Evolutionary conservation across 345 rosid genomes (phyloP), one percentile per base, ranked within the genome.

Genomic region (Eucalyptus polybractea): DNA sequence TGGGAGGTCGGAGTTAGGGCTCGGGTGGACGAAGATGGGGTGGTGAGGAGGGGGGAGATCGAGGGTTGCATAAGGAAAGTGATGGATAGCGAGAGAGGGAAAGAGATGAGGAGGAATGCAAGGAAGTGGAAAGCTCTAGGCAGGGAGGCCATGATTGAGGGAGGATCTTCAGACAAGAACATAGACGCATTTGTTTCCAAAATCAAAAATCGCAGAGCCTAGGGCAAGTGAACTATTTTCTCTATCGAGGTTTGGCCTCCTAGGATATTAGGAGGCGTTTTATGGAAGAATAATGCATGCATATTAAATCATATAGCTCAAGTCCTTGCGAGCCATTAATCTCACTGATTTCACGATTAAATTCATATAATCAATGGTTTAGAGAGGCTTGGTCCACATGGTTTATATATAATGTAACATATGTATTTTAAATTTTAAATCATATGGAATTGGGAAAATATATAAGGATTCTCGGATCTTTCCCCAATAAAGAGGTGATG

Each of bases 1-100:
- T 95, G 98, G 97, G 90, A 91, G 91, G 94, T 91, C 11, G 98
- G 97, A 22, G 80, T 95, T 80, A 91, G 98, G 56, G 96, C 94
- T 53, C 90, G 90, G 87, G 91, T 89, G 4, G 92, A 89, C 10
- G 94, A 91, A 19, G 90, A 89, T 54, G 97, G 97, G 58, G 89
- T 95, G 40, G 96, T 93, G 25, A 90, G 89, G 45, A 91, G 92
- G 88, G 95, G 93, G 11, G 96, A 93, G 92, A 92, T 94, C 31
- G 94, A 92, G 89, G 25, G 62, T 16, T 91, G 95, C 86, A 90
- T 95, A 13, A 92, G 87, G 88, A 91, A 91, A 91, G 96, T 94
- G 50, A 95, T 94, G 94, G 94, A 92, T 76, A 92, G 94, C 16
- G 94, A 93, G 62, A 91, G 88, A n/a, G 90, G 93, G 37, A 90